Evolutionary conservation across 352 stramenopile genomes (phyloP).

Genomic region (Plasmopara muralis): DNA sequence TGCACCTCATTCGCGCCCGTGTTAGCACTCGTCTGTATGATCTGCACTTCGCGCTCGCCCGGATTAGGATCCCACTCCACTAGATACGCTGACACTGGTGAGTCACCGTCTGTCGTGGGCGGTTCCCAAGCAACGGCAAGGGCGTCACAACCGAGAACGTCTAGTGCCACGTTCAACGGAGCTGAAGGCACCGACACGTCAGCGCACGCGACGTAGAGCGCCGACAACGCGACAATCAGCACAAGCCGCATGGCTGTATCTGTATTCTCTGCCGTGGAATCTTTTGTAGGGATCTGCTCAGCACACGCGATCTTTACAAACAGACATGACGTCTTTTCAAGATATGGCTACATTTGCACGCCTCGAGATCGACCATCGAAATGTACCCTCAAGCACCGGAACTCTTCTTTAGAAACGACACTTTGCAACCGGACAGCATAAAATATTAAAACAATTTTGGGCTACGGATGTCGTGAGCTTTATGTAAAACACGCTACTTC

Average conservation of each 20-base stretch:
- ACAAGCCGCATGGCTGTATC: slow-evolving; percentile 7
- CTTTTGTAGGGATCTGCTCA: slow-evolving; percentile 4
- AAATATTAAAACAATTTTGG: too few species aligned
- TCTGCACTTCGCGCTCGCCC: slow-evolving; percentile 85
- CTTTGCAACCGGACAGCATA: too few species aligned
- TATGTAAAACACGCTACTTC: too few species aligned
- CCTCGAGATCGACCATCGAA: slow-evolving; percentile 3
- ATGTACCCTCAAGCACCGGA: neutral
- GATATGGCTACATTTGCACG: slow-evolving; percentile 11
- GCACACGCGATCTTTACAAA: slow-evolving; percentile 5
- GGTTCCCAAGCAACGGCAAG: slow-evolving; percentile 70
- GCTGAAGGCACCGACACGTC: slow-evolving; percentile 29
- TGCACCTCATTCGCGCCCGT: slow-evolving; percentile 92
- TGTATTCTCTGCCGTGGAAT: neutral
- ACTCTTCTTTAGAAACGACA: neutral
- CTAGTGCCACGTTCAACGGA: slow-evolving; percentile 58
- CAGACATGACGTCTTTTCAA: slow-evolving; percentile 2
- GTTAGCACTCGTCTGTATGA: slow-evolving; percentile 69
- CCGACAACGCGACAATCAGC: slow-evolving; percentile 1
- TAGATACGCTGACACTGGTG: slow-evolving; percentile 64
- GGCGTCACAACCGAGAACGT: slow-evolving; percentile 63
- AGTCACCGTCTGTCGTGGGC: slow-evolving; percentile 61
- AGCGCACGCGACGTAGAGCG: slow-evolving; percentile 7
- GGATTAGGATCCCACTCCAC: slow-evolving; percentile 92
- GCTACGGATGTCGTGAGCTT: too few species aligned